A percentile compares a stretch with the other conserved stretches of the same genome.
phyloP scores from a whole-genome alignment of 306 rosid species.

The Quillaja saponaria region DNA sequence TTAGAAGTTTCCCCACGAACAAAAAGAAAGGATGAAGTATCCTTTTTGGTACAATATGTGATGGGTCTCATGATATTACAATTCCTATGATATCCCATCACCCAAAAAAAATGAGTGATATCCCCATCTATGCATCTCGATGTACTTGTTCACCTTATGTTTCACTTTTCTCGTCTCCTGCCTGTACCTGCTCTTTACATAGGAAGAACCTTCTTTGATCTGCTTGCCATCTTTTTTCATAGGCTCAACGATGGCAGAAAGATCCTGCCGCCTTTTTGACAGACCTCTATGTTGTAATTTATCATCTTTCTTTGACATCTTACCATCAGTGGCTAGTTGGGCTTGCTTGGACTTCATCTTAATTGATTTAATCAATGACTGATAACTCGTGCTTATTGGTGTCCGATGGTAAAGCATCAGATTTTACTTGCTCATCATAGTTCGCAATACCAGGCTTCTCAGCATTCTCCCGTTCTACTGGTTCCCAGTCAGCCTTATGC shows the following conservation, averaged over 20 bases:
- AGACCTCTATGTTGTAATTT: constrained; percentile 23
- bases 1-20: too few relatives aligned
- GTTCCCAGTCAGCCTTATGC: constrained; percentile 41
- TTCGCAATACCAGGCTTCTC: constrained; percentile 1
- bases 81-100: too few relatives aligned
- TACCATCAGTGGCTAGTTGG: constrained; percentile 38
- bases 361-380: constrained; percentile 55
- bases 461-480: constrained; percentile 34
- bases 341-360: constrained; percentile 69
- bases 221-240: neutral
- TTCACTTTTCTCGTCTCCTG: too few relatives aligned
- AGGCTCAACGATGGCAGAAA: constrained; percentile 29
- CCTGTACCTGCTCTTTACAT: too few relatives aligned
- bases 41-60: too few relatives aligned
- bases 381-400: constrained; percentile 57
- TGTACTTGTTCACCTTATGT: too few relatives aligned
- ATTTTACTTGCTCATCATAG: constrained; percentile 36
- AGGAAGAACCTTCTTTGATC: too few relatives aligned
- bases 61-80: too few relatives aligned
- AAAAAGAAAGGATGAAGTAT: too few relatives aligned
- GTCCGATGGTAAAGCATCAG: constrained; percentile 33
- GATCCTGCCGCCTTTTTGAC: constrained; percentile 33
- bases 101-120: too few relatives aligned
- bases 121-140: too few relatives aligned
- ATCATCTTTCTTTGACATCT: constrained; percentile 33